Percentiles rank a stretch among this genome's conserved stretches.
These are phyloP conservation scores for Salix viminalis DNA, from an alignment of 345 rosid species.

Conservation along the genomic window DNA sequence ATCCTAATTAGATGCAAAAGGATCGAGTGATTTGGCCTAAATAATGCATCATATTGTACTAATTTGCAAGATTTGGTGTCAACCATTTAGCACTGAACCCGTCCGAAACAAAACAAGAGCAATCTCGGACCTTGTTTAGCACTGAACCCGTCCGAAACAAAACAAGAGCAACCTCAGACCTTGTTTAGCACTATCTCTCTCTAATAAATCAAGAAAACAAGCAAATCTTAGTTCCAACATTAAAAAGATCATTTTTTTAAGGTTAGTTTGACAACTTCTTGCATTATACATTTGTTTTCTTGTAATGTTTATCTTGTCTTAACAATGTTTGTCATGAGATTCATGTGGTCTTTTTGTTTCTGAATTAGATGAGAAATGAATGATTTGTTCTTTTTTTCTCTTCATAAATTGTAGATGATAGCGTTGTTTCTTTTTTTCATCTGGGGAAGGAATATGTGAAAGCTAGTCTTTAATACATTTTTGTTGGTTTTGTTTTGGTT, in stretches of 20 bases:
- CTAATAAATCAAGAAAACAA: background rate
- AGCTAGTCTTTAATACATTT: background rate
- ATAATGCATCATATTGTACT: background rate
- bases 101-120: background rate
- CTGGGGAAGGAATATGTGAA: background rate
- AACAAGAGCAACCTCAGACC: background rate
- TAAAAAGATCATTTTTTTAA: background rate
- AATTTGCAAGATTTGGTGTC: background rate
- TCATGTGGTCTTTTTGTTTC: background rate
- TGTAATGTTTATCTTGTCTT: background rate
- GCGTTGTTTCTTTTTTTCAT: background rate
- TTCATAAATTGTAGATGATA: background rate
- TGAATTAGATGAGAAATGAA: background rate
- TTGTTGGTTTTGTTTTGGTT: background rate
- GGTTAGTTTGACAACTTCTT: background rate
- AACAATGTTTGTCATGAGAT: background rate
- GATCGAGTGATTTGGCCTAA: background rate
- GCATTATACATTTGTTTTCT: background rate
- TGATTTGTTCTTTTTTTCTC: too few species aligned
- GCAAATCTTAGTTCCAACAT: background rate
- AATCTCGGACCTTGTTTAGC: background rate
- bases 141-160: background rate
- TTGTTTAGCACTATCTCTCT: background rate
- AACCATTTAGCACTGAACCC: background rate
- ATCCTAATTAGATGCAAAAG: background rate